Evolutionary conservation across 2,329 filamentous ascomycete genomes (phyloP).

Genomic region (Parastagonospora avenae): DNA sequence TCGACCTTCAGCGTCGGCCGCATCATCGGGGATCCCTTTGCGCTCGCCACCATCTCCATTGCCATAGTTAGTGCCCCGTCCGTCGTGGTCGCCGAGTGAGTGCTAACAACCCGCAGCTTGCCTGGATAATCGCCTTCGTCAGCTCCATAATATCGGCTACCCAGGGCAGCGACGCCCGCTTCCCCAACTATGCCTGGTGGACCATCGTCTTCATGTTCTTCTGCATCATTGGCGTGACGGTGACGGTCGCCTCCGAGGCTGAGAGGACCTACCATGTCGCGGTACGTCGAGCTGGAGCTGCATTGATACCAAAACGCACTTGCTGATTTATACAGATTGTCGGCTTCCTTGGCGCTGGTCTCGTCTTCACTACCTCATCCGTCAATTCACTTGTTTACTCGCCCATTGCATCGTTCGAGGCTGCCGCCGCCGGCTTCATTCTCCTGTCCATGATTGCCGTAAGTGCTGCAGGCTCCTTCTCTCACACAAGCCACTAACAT

Average conservation of each 20-base stretch:
- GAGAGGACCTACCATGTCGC: conserved; percentile 90
- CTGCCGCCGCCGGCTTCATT: conserved; percentile 90
- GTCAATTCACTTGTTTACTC: conserved; percentile 87
- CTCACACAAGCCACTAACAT: conserved; percentile 23
- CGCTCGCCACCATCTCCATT: conserved; percentile 91
- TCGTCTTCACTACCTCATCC: conserved; percentile 83
- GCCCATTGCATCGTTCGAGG: conserved; percentile 74
- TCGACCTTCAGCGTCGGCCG: conserved; percentile 76
- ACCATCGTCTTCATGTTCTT: conserved; percentile 83
- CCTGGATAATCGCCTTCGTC: conserved; percentile 93
- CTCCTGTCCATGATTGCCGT: conserved; percentile 91
- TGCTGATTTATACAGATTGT: conserved; percentile 64
- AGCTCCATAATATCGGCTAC: conserved; percentile 76
- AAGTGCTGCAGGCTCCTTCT: conserved; percentile 48
- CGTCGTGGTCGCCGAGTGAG: conserved; percentile 9
- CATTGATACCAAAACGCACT: conserved; percentile 3
- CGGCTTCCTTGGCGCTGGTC: conserved; percentile 80
- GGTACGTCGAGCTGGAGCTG: conserved; percentile 49
- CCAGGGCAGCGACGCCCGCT: conserved; percentile 51
- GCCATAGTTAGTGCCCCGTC: conserved; percentile 69
- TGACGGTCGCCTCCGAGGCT: conserved; percentile 83
- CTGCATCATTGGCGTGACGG: conserved; percentile 76
- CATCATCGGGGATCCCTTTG: conserved; percentile 95
- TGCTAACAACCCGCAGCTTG: conserved; percentile 65
- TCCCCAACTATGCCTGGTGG: conserved; percentile 94